Evolutionary conservation across 2,329 filamentous ascomycete species (phyloP).

Genomic region (Moelleriella libera): DNA sequence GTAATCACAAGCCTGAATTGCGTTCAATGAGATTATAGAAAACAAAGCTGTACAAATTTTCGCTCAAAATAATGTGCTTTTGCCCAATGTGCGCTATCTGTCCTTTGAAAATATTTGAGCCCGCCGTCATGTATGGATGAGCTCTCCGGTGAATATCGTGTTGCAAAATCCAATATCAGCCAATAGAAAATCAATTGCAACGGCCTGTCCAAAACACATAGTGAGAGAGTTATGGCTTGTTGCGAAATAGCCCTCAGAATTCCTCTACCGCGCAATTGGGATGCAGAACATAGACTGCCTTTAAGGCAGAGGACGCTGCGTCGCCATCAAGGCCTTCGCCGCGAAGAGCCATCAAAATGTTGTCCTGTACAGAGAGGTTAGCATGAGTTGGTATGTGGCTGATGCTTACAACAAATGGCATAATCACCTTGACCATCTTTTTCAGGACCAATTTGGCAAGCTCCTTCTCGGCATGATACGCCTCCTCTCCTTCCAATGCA

Average conservation of each 20-base stretch:
- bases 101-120: no score
- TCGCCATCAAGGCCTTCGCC: constrained; percentile 42
- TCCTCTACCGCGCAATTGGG: constrained; percentile 83
- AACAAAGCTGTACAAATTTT: no score
- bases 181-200: no score
- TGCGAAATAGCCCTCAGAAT: constrained; percentile 14
- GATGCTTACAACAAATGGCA: neutral
- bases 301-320: constrained; percentile 21
- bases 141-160: no score
- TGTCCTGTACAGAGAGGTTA: constrained; percentile 43
- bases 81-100: no score
- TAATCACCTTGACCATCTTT: constrained; percentile 83
- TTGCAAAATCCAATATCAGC: no score
- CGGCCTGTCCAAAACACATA: neutral
- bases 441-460: constrained; percentile 77
- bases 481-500: constrained; percentile 67
- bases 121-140: no score
- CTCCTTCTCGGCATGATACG: constrained; percentile 59
- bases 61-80: no score
- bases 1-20: no score
- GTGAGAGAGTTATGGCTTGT: neutral
- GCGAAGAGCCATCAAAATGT: constrained; percentile 71
- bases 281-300: constrained; percentile 73
- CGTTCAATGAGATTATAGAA: no score
- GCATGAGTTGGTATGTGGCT: neutral